Percentiles rank a stretch among this genome's conserved stretches.
These are phyloP conservation scores for Nelumbo lutea DNA, from an alignment of 164 flowering plant species.

Conservation along the genomic window DNA sequence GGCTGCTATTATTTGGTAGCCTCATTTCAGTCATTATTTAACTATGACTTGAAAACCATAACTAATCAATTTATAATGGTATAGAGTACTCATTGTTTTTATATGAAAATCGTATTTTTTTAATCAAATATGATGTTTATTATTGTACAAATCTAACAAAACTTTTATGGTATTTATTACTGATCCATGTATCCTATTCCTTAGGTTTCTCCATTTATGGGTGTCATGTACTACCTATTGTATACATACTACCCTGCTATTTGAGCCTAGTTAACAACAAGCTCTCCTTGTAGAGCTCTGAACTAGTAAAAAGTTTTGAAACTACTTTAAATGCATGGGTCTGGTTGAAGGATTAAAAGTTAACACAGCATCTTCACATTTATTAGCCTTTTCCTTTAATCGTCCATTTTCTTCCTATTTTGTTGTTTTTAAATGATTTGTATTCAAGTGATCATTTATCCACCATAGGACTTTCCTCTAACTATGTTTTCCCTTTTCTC, in stretches of 20 bases:
- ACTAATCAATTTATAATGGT: neutral
- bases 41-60: neutral
- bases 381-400: neutral
- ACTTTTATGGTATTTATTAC: too few relatives aligned
- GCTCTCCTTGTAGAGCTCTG: neutral
- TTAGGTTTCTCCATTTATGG: neutral
- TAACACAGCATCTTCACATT: neutral
- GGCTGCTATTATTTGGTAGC: neutral
- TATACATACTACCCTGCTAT: neutral
- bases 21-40: neutral
- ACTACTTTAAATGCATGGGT: neutral
- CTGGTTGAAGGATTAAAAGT: neutral
- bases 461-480: neutral
- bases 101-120: neutral
- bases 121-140: neutral
- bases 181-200: neutral
- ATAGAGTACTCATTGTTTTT: neutral
- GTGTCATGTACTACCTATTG: neutral
- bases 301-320: too few relatives aligned
- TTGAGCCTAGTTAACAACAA: neutral
- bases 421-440: neutral
- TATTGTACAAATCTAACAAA: too few relatives aligned
- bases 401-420: neutral
- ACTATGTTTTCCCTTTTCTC: neutral
- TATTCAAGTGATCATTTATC: neutral